Evolutionary conservation across 805 yeast species (phyloP), one percentile per base, ranked within the genome.

Genomic region (Sugiyamaella mastotermitis): DNA sequence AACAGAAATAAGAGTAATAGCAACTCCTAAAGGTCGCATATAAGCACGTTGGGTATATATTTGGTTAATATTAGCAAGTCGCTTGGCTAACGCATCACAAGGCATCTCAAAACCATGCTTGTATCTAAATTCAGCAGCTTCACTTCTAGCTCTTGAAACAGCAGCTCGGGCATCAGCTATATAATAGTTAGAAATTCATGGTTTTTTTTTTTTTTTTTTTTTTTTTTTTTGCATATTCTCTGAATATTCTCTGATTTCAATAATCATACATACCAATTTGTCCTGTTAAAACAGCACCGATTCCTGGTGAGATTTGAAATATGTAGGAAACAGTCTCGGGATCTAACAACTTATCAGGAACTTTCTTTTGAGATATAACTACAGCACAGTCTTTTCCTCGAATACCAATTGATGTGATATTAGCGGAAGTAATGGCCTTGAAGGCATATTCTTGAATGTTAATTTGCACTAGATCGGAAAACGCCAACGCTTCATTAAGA

Each of bases 31-130:
- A 18, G 98, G 98, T 64, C 98, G 78, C 97, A 92, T 92, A 63
- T 90, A 90, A 8, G 97, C 97, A 58, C 97, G 75, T 65, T 92
- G 98, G 29, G 98, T 92, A 63, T 87, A 92, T 46, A 92, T 76
- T 68, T 92, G 98, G 35, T 95, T 83, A 57, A 87, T 66, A 60
- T 92, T 92, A 40, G 97, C 97, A 83, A 92, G 81, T 60, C 97
- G 75, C 66, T 90, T 90, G 28, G 96, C 84, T 53, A 88, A 68
- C 19, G 83, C 85, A 57, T 86, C 96, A 46, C 84, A 85, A 2
- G 97, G 97, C 86, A 92, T 88, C 57, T 85, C 96, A 59, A 87
- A 92, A 28, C 98, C 98, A 61, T 85, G 84, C 59, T 84, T 82
- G 68, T 90, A 90, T 55, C 84, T 76, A 67, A 84, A 92, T 61